phyloP scores from a whole-genome alignment of 2,329 filamentous ascomycete species.

The Purpureocillium lavendulum region DNA sequence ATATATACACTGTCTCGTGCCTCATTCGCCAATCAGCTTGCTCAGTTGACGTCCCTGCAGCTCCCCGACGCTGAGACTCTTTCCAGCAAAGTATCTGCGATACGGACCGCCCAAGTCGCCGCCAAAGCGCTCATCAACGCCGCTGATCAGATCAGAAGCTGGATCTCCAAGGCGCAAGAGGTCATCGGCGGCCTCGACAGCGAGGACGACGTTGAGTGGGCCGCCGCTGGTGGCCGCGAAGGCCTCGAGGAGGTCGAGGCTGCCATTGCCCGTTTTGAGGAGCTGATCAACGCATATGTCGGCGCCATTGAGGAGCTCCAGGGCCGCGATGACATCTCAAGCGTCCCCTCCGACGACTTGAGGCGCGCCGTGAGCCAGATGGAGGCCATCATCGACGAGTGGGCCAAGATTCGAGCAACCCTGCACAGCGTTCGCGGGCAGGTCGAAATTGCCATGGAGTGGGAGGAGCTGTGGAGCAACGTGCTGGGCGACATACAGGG shows the following conservation, averaged over 20 bases:
- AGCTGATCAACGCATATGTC: slow-evolving; percentile 86
- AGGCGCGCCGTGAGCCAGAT: slow-evolving; percentile 75
- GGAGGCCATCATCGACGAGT: slow-evolving; percentile 77
- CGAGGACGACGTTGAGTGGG: slow-evolving; percentile 97
- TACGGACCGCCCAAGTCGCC: slow-evolving; percentile 77
- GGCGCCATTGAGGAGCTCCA: slow-evolving; percentile 90
- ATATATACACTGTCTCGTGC: slow-evolving; percentile 89
- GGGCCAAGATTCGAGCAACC: slow-evolving; percentile 71
- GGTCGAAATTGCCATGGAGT: slow-evolving; percentile 97
- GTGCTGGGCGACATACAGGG: slow-evolving; percentile 89
- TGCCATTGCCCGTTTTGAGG: slow-evolving; percentile 77
- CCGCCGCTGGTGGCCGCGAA: slow-evolving; percentile 75
- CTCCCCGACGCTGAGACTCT: slow-evolving; percentile 80
- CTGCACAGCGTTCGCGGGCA: slow-evolving; percentile 77
- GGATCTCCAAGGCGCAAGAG: slow-evolving; percentile 88
- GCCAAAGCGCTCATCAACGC: slow-evolving; percentile 76
- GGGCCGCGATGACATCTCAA: slow-evolving; percentile 63
- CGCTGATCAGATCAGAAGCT: slow-evolving; percentile 84
- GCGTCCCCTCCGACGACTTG: slow-evolving; percentile 64
- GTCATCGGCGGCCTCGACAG: slow-evolving; percentile 84
- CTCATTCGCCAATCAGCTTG: slow-evolving; percentile 88
- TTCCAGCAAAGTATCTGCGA: slow-evolving; percentile 73
- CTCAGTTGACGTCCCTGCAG: slow-evolving; percentile 82
- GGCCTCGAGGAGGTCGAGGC: slow-evolving; percentile 65
- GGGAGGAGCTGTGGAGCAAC: slow-evolving; percentile 93